These are phyloP conservation scores for Cystobasidium slooffiae DNA, from an alignment of 1,284 basidiomycete species.

Conservation along the genomic window DNA sequence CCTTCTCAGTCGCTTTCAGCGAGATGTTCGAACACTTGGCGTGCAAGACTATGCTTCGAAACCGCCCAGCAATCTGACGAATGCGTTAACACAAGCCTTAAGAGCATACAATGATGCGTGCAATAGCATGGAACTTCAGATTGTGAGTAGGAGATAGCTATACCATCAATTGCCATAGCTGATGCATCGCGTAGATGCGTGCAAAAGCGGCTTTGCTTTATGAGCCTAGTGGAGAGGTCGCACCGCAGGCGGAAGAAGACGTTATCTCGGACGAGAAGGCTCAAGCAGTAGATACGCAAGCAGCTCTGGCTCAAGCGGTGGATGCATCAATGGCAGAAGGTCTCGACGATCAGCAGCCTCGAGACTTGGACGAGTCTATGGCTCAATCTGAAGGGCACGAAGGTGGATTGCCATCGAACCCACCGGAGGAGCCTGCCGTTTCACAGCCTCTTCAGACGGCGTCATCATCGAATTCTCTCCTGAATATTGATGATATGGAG, in stretches of 20 bases:
- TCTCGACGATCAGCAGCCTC: no score
- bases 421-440: background rate
- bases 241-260: background rate
- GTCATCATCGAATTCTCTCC: background rate
- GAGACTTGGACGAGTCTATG: no score
- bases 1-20: conserved; percentile 37
- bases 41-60: conserved; percentile 36
- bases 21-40: conserved; percentile 38
- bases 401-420: background rate
- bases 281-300: background rate
- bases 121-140: conserved; percentile 29
- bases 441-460: background rate
- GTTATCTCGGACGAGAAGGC: background rate
- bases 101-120: conserved; percentile 40
- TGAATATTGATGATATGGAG: conserved; percentile 40
- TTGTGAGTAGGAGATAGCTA: conserved; percentile 3
- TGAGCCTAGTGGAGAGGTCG: background rate
- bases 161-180: no score
- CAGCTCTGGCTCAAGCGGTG: background rate
- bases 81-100: conserved; percentile 23
- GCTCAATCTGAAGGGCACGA: background rate
- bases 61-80: conserved; percentile 28
- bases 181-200: conserved; percentile 10
- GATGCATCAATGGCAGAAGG: background rate
- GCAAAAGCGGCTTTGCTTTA: conserved; percentile 18